Evolutionary conservation across 352 stramenopile genomes (phyloP).

Genomic region (Globisporangium uncinulatum): DNA sequence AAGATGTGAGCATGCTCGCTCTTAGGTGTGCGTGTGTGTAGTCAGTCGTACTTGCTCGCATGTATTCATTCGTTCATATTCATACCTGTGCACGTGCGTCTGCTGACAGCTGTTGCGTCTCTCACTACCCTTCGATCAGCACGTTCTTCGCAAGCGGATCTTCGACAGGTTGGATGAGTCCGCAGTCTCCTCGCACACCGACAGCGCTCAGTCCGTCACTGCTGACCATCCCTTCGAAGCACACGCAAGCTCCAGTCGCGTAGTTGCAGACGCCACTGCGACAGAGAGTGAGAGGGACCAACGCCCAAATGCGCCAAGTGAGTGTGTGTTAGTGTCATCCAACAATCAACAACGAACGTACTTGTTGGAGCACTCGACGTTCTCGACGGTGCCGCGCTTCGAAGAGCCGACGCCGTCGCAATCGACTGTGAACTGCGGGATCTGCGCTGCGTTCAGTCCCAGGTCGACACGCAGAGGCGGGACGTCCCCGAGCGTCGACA

Average conservation of each 20-base stretch:
- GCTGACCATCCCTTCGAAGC: slow-evolving; percentile 67
- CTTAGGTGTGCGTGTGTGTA: no score
- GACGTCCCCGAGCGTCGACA: slow-evolving; percentile 48
- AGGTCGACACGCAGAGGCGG: slow-evolving; percentile 37
- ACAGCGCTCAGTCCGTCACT: slow-evolving; percentile 45
- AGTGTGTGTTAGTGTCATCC: background rate
- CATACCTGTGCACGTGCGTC: background rate
- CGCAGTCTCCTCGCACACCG: slow-evolving; percentile 60
- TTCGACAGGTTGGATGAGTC: slow-evolving; percentile 36
- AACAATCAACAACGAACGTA: slow-evolving; percentile 15
- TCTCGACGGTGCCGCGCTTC: slow-evolving; percentile 56
- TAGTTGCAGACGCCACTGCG: slow-evolving; percentile 58
- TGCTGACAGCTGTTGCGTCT: background rate
- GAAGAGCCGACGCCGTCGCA: slow-evolving; percentile 45
- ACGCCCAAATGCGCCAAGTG: background rate
- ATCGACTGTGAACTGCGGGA: slow-evolving; percentile 49
- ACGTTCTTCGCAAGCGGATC: slow-evolving; percentile 31
- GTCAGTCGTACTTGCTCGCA: no score
- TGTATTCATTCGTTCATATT: background rate
- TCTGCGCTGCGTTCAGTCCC: slow-evolving; percentile 19
- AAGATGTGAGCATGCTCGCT: no score
- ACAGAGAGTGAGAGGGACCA: background rate
- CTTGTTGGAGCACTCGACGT: slow-evolving; percentile 74
- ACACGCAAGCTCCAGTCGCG: slow-evolving; percentile 38
- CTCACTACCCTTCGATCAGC: slow-evolving; percentile 14